Base-by-base conservation (phyloP, 208 protist species). In the Acanthamoeba rhysodes region DNA sequence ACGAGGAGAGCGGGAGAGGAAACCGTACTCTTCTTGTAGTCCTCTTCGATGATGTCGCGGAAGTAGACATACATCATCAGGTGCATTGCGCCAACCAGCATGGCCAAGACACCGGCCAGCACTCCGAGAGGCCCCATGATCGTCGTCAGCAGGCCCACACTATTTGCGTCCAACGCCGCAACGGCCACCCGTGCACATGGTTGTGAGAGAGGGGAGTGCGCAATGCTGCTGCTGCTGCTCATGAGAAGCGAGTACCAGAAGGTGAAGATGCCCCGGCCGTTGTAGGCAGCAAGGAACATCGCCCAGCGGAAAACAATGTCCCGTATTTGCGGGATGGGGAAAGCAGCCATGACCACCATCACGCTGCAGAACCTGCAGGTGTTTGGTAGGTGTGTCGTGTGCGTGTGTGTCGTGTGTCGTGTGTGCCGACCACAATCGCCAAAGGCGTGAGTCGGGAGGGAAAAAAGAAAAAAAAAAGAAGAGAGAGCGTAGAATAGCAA, bases 221-320 rank as follows among this genome's bases (percentile, higher is more conserved):
- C 37, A 41, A 41, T 41, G n/a, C n/a, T n/a, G n/a, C n/a, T n/a
- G n/a, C n/a, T n/a, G n/a, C n/a, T n/a, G n/a, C n/a, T n/a, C n/a
- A n/a, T n/a, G n/a, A n/a, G 66, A 37, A 72, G 32, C 29, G 29
- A 34, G 66, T n/a, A 72, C 66, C 66, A 72, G 66, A 72, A 72
- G 66, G 66, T 72, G 66, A 72, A 72, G 22, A 72, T 72, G 66
- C 66, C 66, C 10, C 66, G 66, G 22, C 66, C 66, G 9, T 72
- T 72, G 66, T 72, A 72, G 66, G 66, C 66, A n/a, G 66, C 66
- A 34, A 72, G 66, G 66, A 72, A 72, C 66, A 72, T 72, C 9
- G 66, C 66, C 66, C 66, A 72, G 22, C 66, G 66, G 22, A 72
- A 72, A 27, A 72, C 66, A 12, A 72, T 72, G 66, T 72, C 66